These are phyloP conservation scores for Solanum sejunctum DNA, from an alignment of 257 asterid species.

Conservation along the genomic window DNA sequence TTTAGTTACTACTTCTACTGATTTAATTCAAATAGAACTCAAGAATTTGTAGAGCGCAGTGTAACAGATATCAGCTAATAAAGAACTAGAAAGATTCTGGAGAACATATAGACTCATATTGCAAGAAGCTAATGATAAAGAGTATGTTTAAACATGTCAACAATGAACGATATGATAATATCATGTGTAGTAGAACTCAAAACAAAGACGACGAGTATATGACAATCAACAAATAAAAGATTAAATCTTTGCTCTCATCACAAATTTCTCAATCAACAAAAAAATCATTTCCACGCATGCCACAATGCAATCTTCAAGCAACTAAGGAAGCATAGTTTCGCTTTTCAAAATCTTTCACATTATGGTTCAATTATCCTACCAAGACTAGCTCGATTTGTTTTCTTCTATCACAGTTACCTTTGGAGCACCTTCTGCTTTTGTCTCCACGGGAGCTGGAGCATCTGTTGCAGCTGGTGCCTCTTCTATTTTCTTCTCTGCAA, in stretches of 20 bases:
- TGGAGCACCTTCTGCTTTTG: not conserved
- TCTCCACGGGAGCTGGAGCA: not conserved
- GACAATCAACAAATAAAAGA: not conserved
- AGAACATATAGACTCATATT: not conserved
- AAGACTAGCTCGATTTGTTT: not conserved
- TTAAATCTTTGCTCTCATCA: not conserved
- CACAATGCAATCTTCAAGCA: not conserved
- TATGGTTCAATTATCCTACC: not conserved
- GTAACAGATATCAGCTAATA: not conserved
- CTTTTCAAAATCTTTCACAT: not conserved
- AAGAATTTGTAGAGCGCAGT: not conserved
- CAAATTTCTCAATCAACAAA: not conserved
- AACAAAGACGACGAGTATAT: not conserved
- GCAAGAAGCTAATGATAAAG: not conserved
- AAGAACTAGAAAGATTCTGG: not conserved
- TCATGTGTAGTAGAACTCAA: not conserved
- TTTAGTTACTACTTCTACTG: not conserved
- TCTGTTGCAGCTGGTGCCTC: not conserved
- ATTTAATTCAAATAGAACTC: not conserved
- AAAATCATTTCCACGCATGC: not conserved
- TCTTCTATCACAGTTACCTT: not conserved
- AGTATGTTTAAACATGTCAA: not conserved
- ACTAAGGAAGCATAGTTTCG: not conserved
- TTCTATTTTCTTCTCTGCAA: slow-evolving; percentile 1
- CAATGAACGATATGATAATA: not conserved